A percentile compares a stretch with the other conserved stretches of the same genome.
These are phyloP conservation scores for Lycium barbarum DNA, from an alignment of 257 asterid genomes.

Conservation along the genomic window DNA sequence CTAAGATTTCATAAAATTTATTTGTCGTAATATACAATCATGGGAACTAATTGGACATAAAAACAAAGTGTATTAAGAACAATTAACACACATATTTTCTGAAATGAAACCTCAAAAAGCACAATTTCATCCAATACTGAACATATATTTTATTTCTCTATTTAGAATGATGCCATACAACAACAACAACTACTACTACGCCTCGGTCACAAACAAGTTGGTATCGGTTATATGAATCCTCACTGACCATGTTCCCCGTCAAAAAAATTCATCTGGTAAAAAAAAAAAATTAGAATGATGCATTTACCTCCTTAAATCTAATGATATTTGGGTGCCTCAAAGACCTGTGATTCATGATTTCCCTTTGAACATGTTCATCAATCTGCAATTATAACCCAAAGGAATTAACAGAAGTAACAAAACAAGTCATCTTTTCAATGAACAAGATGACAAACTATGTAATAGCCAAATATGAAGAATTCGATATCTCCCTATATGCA, in stretches of 20 bases:
- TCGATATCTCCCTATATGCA: background rate
- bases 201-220: too few species aligned
- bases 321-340: slow-evolving; percentile 58
- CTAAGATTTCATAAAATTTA: too few species aligned
- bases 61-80: background rate
- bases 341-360: slow-evolving; percentile 62
- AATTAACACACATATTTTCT: background rate
- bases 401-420: background rate
- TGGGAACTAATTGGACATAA: background rate
- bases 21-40: background rate
- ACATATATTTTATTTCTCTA: background rate
- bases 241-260: too few species aligned
- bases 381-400: slow-evolving; percentile 40
- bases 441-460: background rate
- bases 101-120: background rate
- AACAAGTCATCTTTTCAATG: background rate
- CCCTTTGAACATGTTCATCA: slow-evolving; percentile 68
- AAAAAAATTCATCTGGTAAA: too few species aligned
- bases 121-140: background rate
- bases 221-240: too few species aligned
- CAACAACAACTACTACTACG: too few species aligned
- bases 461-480: background rate
- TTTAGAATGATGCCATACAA: too few species aligned
- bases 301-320: slow-evolving; percentile 55
- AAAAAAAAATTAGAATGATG: too few species aligned